A percentile compares a stretch with the other conserved stretches of the same genome.
These are phyloP conservation scores for Myxozyma vanderwaltii DNA, from an alignment of 805 yeast genomes.

Conservation along the genomic window DNA sequence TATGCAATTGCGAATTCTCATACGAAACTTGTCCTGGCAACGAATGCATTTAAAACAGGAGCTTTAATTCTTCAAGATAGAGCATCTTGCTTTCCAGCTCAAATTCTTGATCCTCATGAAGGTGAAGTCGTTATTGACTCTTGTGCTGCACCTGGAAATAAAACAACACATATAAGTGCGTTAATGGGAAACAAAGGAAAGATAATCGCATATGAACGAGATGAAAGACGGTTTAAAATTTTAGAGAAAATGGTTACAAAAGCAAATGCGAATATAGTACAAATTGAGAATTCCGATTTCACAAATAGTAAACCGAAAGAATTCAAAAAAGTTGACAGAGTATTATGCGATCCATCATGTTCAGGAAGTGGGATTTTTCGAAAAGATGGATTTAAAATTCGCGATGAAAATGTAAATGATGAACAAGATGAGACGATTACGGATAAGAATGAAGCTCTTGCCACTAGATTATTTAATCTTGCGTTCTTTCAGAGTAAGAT, in stretches of 20 bases:
- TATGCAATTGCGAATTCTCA: constrained; percentile 80
- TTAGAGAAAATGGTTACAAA: constrained; percentile 73
- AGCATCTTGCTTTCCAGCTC: constrained; percentile 96
- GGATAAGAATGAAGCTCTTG: constrained; percentile 34
- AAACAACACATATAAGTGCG: constrained; percentile 89
- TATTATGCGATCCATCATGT: constrained; percentile 95
- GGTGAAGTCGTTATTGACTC: constrained; percentile 80
- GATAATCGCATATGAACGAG: constrained; percentile 87
- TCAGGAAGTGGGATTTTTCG: constrained; percentile 98
- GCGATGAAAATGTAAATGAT: neutral
- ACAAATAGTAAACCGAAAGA: constrained; percentile 45
- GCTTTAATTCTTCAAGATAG: constrained; percentile 89
- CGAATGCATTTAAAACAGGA: constrained; percentile 73
- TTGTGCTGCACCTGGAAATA: constrained; percentile 98
- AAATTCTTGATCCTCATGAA: constrained; percentile 64
- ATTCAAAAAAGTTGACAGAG: constrained; percentile 68
- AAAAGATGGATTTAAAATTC: constrained; percentile 50
- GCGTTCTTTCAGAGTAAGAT: constrained; percentile 86
- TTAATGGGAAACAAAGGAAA: constrained; percentile 46
- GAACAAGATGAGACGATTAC: constrained; percentile 33
- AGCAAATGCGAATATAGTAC: constrained; percentile 65
- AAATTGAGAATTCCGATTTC: constrained; percentile 58
- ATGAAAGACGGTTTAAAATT: constrained; percentile 66
- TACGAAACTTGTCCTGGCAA: constrained; percentile 57
- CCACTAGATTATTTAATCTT: constrained; percentile 65